Base-by-base conservation (phyloP, 2,329 filamentous ascomycete species). In the Lasiodiplodia sp. region DNA sequence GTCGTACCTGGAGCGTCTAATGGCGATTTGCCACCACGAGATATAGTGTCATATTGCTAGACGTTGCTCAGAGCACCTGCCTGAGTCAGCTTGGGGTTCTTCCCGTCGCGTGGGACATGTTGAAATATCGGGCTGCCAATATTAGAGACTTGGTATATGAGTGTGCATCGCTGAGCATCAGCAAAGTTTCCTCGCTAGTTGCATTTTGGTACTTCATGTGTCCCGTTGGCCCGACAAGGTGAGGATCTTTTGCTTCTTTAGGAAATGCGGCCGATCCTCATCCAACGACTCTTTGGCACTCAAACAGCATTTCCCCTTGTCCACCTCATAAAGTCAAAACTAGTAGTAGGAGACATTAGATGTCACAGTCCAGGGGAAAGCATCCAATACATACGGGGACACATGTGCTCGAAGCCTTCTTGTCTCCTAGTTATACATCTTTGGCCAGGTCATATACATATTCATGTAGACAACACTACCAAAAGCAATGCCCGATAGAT, bases 241-340 rank as follows among this genome's bases (percentile, higher is more conserved):
- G 58, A 21, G 44, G 44, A 64, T 38, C 60, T 52, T 18, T 31
- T 34, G 28, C 60, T 37, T 25, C 47, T 52, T 64, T 64, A 10
- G 44, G 60, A 14, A 53, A 64, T 11, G 47, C 18, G 60, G 47
- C 60, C 60, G 60, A 64, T 37, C 47, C 14, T 38, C 28, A 23
- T 38, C 60, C 60, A 49, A 52, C 47, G 31, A 31, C 47, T 21
- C 44, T 34, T 16, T 47, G n/a, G 23, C 60, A 6, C 11, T 31
- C 21, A 23, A n/a, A 49, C 58, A 51, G 12, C 47, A 7, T 25
- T 16, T 52, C 12, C 28, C 51, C 31, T 64, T 14, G 21, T 31
- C 25, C 38, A 25, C 25, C 23, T 38, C 5, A 52, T 64, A 64
- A 64, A 63, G 58, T 25, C 21, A 51, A 63, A 63, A 21, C 23